A percentile compares a stretch with the other conserved stretches of the same genome.
Evolutionary conservation across 192 early-diverging fungal species (phyloP).

Genomic region (Physocladia obscura): DNA sequence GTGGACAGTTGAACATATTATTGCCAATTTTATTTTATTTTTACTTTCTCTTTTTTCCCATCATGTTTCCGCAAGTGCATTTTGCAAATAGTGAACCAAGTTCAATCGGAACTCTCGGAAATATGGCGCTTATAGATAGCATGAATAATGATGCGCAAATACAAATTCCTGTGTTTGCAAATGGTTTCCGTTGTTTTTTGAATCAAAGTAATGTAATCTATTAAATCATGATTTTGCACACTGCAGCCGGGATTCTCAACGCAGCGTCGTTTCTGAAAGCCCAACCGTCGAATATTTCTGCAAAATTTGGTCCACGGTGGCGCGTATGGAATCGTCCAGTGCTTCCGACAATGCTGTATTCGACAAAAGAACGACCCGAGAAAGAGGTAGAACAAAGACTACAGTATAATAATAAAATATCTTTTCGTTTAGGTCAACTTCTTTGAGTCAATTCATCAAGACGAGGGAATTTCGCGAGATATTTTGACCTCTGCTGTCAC

Average conservation of each 20-base stretch:
- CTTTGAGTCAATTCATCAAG: slow-evolving; percentile 13
- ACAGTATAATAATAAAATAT: background rate
- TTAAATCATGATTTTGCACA: no score
- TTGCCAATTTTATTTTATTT: no score
- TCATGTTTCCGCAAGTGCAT: no score
- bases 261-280: background rate
- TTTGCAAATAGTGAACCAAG: no score
- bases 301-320: slow-evolving; percentile 3
- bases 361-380: background rate
- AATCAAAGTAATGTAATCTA: no score
- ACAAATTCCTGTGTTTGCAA: background rate
- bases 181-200: no score
- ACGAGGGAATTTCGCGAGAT: slow-evolving; percentile 11
- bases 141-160: no score
- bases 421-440: slow-evolving; percentile 27
- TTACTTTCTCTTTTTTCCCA: no score
- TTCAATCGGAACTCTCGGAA: no score
- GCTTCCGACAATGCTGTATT: background rate
- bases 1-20: no score
- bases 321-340: background rate
- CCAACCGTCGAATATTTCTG: background rate
- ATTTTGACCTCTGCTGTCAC: background rate
- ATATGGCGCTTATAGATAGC: no score
- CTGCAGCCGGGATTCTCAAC: no score
- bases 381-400: background rate